These are phyloP conservation scores for Gynostemma pentaphyllum DNA, from an alignment of 306 rosid genomes.

Conservation along the genomic window DNA sequence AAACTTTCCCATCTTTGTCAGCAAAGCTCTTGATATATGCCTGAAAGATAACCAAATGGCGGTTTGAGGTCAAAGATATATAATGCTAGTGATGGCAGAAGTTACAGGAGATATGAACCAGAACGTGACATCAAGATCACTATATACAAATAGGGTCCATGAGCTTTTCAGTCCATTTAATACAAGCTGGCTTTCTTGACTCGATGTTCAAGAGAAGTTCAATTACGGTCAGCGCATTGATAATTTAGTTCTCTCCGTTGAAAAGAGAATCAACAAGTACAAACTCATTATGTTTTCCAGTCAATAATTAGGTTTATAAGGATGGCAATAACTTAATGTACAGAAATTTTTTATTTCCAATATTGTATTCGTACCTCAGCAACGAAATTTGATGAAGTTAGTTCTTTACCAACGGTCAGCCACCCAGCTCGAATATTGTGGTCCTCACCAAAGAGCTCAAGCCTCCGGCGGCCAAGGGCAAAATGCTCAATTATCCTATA, in stretches of 20 bases:
- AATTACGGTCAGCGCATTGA: not conserved
- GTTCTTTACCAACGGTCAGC: constrained; percentile 77
- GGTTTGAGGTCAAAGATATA: constrained; percentile 10
- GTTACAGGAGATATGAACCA: not conserved
- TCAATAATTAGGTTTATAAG: not conserved
- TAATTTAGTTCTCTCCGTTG: not conserved
- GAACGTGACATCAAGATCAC: not conserved
- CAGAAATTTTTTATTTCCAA: not conserved
- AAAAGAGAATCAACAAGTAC: not conserved
- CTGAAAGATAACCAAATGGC: constrained; percentile 31
- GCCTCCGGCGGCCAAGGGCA: constrained; percentile 97
- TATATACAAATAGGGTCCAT: not conserved
- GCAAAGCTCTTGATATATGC: constrained; percentile 65
- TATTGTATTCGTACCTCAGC: constrained; percentile 52
- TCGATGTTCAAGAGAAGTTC: not conserved
- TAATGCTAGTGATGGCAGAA: not conserved
- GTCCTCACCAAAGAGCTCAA: constrained; percentile 95
- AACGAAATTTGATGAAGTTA: constrained; percentile 76
- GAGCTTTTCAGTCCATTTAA: not conserved
- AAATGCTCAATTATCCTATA: constrained; percentile 96
- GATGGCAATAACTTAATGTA: not conserved
- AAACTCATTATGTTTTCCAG: not conserved
- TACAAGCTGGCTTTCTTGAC: not conserved
- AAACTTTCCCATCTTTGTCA: constrained; percentile 93
- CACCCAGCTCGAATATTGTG: constrained; percentile 95